These are phyloP conservation scores for Capsella bursapastoris DNA, from an alignment of 345 rosid genomes.

Conservation along the genomic window DNA sequence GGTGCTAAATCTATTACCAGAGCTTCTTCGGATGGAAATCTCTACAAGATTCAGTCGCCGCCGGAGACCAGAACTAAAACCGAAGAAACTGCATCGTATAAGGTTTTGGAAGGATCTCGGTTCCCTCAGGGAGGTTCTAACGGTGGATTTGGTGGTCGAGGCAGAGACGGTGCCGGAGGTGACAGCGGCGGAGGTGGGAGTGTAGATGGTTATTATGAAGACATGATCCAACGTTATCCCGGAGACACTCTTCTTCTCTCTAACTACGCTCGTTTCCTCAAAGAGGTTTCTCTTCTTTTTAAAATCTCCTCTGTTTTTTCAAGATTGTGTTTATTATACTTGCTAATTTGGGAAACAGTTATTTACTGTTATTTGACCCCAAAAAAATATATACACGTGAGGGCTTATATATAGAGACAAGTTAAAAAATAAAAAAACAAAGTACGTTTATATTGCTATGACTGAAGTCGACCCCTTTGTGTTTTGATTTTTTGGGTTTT, in stretches of 20 bases:
- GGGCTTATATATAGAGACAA: conserved; percentile 26
- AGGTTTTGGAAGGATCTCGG: conserved; percentile 19
- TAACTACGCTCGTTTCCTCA: conserved; percentile 73
- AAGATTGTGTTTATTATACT: neutral
- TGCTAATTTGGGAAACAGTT: neutral
- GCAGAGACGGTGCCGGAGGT: conserved; percentile 40
- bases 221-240: conserved; percentile 66
- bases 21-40: conserved; percentile 41
- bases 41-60: conserved; percentile 17
- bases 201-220: conserved; percentile 63
- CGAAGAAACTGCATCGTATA: conserved; percentile 16
- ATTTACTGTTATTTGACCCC: neutral
- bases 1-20: conserved; percentile 35
- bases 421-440: neutral
- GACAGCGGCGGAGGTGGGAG: conserved; percentile 45
- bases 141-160: conserved; percentile 57
- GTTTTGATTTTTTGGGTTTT: neutral
- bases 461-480: neutral
- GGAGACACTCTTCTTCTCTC: conserved; percentile 60
- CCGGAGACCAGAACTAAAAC: conserved; percentile 28
- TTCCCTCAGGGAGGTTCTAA: conserved; percentile 38
- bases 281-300: conserved; percentile 50
- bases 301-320: neutral
- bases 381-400: neutral
- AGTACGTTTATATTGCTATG: neutral